phyloP scores from a whole-genome alignment of 768 basidiomycete species.

The Arthromyces matolae region DNA sequence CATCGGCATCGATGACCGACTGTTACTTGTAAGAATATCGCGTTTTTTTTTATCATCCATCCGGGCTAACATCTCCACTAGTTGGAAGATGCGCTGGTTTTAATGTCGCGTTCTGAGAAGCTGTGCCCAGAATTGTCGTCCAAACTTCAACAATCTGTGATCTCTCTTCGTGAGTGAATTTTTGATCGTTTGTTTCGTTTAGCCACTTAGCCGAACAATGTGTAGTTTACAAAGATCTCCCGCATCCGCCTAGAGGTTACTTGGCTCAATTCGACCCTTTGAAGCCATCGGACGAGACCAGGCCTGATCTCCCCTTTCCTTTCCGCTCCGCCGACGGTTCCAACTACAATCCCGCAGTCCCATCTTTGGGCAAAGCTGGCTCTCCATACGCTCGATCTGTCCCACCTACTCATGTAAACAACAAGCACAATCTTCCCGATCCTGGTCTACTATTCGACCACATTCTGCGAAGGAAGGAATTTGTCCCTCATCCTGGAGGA shows the following conservation, averaged over 20 bases:
- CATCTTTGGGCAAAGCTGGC: constrained; percentile 55
- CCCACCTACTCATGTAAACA: constrained; percentile 40
- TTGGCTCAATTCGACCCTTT: constrained; percentile 22
- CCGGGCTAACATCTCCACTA: constrained; percentile 22
- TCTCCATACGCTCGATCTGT: constrained; percentile 69
- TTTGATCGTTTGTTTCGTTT: constrained; percentile 5
- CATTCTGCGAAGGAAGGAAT: constrained; percentile 51
- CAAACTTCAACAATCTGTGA: constrained; percentile 46
- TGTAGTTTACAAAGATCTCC: constrained; percentile 80
- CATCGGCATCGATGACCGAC: constrained; percentile 53
- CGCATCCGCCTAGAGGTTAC: constrained; percentile 65
- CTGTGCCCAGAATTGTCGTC: constrained; percentile 31
- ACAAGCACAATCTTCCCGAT: constrained; percentile 53
- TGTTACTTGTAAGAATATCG: constrained; percentile 46
- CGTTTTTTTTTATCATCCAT: background rate
- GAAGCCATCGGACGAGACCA: background rate
- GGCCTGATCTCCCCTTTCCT: constrained; percentile 32
- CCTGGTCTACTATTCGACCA: constrained; percentile 68
- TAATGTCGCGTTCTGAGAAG: constrained; percentile 65
- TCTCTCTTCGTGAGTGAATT: constrained; percentile 54
- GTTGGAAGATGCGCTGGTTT: constrained; percentile 59
- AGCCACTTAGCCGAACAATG: too few species aligned
- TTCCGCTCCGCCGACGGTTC: constrained; percentile 60
- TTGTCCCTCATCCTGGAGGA: constrained; percentile 58
- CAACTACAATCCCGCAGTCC: constrained; percentile 52